Percentiles rank a stretch among this genome's conserved stretches.
Conservation (phyloP, 768 basidiomycete species). For the Lactifluus echinatus region DNA sequence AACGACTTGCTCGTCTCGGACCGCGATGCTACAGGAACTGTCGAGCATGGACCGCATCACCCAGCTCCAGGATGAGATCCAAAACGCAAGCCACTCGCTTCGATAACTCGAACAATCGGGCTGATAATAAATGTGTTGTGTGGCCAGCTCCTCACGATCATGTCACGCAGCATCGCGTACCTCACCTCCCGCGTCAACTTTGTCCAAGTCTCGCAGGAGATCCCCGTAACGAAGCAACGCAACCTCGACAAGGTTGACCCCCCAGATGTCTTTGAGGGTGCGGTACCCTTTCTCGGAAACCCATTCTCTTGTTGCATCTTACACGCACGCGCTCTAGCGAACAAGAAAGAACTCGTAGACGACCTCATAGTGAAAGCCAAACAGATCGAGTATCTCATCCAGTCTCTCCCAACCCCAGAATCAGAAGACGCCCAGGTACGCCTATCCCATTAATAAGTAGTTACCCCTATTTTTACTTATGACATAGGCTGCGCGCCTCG, state of each 20-base stretch:
- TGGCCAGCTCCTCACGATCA: conserved; percentile 71
- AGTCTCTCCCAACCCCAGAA: conserved; percentile 70
- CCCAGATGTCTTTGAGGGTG: conserved; percentile 71
- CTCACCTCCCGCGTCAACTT: conserved; percentile 71
- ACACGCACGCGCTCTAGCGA: conserved; percentile 40
- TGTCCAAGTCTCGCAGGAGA: conserved; percentile 62
- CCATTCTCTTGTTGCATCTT: background rate
- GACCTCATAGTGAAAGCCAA: conserved; percentile 84
- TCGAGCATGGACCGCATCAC: conserved; percentile 95
- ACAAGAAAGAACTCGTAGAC: conserved; percentile 73
- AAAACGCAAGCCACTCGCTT: conserved; percentile 45
- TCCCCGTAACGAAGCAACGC: conserved; percentile 80
- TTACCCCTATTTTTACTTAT: no score
- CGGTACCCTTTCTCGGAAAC: conserved; percentile 2
- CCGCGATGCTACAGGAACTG: conserved; percentile 87
- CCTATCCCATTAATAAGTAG: no score
- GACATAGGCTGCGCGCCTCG: conserved; percentile 50
- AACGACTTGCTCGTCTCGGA: conserved; percentile 27
- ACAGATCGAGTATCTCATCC: conserved; percentile 79
- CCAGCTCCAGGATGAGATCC: conserved; percentile 90
- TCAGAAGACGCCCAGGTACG: conserved; percentile 66
- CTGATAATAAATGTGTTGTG: background rate
- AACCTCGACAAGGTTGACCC: conserved; percentile 63
- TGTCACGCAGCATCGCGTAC: conserved; percentile 76
- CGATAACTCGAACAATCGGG: background rate